Evolutionary conservation across 208 protist genomes (phyloP).

Genomic region (Crithidia brevicula): DNA sequence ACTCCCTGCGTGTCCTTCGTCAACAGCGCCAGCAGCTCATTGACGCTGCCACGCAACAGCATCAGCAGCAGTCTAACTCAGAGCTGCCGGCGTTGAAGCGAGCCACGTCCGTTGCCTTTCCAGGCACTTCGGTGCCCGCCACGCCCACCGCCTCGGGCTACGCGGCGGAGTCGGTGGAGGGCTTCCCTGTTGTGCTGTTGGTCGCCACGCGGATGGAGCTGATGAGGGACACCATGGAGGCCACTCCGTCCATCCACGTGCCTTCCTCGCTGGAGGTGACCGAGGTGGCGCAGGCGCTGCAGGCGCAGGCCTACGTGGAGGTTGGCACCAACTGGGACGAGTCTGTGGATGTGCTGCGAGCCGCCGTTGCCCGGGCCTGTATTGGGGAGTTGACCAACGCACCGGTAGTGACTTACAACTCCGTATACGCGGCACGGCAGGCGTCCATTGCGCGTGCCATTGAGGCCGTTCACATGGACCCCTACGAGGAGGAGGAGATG

Average conservation of each 20-base stretch:
- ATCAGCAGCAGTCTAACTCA: constrained; percentile 4
- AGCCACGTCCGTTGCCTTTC: not conserved
- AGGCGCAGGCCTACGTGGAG: constrained; percentile 53
- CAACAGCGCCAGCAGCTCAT: constrained; percentile 9
- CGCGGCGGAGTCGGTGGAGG: constrained; percentile 4
- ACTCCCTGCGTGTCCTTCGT: constrained; percentile 22
- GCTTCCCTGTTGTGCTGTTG: constrained; percentile 33
- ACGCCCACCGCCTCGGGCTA: constrained; percentile 8
- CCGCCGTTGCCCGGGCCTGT: constrained; percentile 53
- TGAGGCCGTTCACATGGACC: constrained; percentile 16
- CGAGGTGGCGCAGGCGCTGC: constrained; percentile 35
- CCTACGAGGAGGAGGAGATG: constrained; percentile 4
- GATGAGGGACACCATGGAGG: constrained; percentile 39
- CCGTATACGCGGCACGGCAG: constrained; percentile 18
- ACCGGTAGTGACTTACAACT: constrained; percentile 23
- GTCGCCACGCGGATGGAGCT: constrained; percentile 48
- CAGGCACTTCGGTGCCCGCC: not conserved
- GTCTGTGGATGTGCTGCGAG: constrained; percentile 36
- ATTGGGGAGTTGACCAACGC: constrained; percentile 48
- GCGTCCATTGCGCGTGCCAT: constrained; percentile 20
- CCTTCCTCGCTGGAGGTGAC: constrained; percentile 39
- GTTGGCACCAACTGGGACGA: constrained; percentile 41
- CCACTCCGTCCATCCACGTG: constrained; percentile 32
- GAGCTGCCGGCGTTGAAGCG: not conserved
- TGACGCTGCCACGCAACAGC: not conserved